phyloP scores from a whole-genome alignment of 176 grass and related monocot genomes.

The Oryza brachyantha region DNA sequence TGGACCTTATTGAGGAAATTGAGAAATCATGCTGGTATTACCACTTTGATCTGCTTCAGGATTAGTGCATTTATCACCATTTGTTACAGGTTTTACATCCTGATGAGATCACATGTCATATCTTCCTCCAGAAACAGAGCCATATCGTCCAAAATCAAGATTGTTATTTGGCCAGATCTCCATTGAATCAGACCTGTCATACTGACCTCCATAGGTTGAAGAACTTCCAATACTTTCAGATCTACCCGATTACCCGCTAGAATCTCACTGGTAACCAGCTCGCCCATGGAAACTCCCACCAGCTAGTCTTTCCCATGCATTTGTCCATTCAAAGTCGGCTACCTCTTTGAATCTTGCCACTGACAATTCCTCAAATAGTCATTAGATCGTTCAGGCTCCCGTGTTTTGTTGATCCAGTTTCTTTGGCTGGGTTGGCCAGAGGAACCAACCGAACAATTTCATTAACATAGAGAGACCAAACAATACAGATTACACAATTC shows the following conservation, averaged over 20 bases:
- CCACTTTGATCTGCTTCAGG: conserved; percentile 51
- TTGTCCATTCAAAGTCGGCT: conserved; percentile 58
- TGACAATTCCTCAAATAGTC: conserved; percentile 51
- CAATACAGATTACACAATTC: too few relatives aligned
- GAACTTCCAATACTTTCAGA: conserved; percentile 64
- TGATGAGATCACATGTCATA: conserved; percentile 35
- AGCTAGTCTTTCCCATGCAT: conserved; percentile 56
- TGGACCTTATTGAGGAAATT: conserved; percentile 61
- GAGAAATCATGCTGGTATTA: conserved; percentile 33
- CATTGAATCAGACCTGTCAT: conserved; percentile 94
- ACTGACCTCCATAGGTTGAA: conserved; percentile 58
- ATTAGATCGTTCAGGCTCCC: conserved; percentile 56
- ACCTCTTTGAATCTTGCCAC: conserved; percentile 48
- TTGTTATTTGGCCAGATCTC: conserved; percentile 80
- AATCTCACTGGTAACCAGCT: conserved; percentile 66
- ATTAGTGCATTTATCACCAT: conserved; percentile 46
- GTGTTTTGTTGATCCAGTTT: conserved; percentile 52
- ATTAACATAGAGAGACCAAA: too few relatives aligned
- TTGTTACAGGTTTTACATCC: conserved; percentile 41
- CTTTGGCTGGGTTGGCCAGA: too few relatives aligned
- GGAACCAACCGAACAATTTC: too few relatives aligned
- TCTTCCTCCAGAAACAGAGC: conserved; percentile 62
- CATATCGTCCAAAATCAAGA: conserved; percentile 81
- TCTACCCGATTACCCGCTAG: conserved; percentile 74
- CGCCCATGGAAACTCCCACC: conserved; percentile 49